Base-by-base conservation (phyloP, 228 moss, liverwort and hornwort genomes). In the Sphagnum magellanicum region DNA sequence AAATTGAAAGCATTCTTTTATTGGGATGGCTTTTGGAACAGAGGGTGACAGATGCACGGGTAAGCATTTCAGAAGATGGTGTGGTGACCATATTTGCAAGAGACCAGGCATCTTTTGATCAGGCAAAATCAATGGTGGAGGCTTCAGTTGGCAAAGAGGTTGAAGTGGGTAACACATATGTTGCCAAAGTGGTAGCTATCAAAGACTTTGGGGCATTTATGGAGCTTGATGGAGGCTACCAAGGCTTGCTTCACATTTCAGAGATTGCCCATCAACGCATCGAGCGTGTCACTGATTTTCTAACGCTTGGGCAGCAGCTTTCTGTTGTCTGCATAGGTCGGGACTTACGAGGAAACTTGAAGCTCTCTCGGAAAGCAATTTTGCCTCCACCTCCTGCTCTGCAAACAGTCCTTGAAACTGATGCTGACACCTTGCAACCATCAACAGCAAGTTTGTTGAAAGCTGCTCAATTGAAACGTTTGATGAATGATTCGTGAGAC, bases 141-240 rank as follows among this genome's bases (percentile, higher is more conserved):
- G 76, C 90, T 15, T 89, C 88, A 46, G 79, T 93, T n/a, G 97
- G 97, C 51, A 89, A 91, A 70, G 97, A 93, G 71, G 90, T 97
- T 61, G 97, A 91, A 77, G 97, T 97, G 51, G 93, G 97, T 53
- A 89, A 89, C 66, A 84, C 88, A 5, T 97, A 97, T 67, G 67
- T 76, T 16, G 97, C 91, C 5, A 77, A 83, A 60, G 91, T 97
- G 72, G 82, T 91, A 4, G 91, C 97, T 1, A 83, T 97, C 79
- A 97, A 97, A 83, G 97, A 97, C 70, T 97, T 93, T 1, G 97
- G 97, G 16, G 97, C 97, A 0, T 97, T 97, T 70, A 78, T 97
- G 79, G 97, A 97, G 53, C 87, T 97, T 4, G 88, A 90, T 55
- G 93, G 93, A 67, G 93, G 93, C 0, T 87, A 84, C 65, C 97